These are phyloP conservation scores for Ceratocystis albifundus DNA, from an alignment of 2,329 filamentous ascomycete species.

Conservation along the genomic window DNA sequence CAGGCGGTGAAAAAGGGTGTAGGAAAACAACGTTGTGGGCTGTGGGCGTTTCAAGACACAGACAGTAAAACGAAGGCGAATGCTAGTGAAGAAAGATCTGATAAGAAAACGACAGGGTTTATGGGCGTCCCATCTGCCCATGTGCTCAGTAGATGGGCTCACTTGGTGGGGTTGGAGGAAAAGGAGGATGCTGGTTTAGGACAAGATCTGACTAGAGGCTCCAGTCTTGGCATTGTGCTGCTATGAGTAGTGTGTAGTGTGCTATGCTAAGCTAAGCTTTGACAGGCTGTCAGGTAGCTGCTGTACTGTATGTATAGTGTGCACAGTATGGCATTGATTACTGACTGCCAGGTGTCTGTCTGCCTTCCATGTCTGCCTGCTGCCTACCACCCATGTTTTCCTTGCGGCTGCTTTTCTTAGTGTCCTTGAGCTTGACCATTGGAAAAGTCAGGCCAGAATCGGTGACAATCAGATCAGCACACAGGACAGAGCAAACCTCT, in stretches of 20 bases:
- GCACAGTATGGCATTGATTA: not conserved
- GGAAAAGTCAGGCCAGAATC: not conserved
- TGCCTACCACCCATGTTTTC: not conserved
- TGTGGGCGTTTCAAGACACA: not conserved
- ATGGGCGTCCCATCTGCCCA: not conserved
- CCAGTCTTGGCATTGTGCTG: not conserved
- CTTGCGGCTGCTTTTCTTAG: not conserved
- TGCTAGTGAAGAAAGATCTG: not conserved
- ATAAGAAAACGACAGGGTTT: not conserved
- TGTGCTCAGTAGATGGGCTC: slow-evolving; percentile 5
- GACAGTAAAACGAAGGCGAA: not conserved
- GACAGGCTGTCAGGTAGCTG: not conserved
- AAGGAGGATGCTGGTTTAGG: not conserved
- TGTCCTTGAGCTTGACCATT: not conserved
- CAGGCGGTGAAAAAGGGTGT: not conserved
- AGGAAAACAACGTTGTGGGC: too few relatives aligned
- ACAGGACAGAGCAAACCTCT: not conserved
- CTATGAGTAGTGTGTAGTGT: not conserved
- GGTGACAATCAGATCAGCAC: not conserved
- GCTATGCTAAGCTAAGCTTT: too few relatives aligned
- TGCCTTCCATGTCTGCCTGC: not conserved
- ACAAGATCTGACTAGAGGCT: not conserved
- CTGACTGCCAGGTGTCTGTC: not conserved
- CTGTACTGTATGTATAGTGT: too few relatives aligned
- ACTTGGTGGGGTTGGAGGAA: not conserved